A percentile compares a stretch with the other conserved stretches of the same genome.
Conservation (phyloP, 1,139 yeast genomes). For the Lodderomyces parapsilosis region DNA sequence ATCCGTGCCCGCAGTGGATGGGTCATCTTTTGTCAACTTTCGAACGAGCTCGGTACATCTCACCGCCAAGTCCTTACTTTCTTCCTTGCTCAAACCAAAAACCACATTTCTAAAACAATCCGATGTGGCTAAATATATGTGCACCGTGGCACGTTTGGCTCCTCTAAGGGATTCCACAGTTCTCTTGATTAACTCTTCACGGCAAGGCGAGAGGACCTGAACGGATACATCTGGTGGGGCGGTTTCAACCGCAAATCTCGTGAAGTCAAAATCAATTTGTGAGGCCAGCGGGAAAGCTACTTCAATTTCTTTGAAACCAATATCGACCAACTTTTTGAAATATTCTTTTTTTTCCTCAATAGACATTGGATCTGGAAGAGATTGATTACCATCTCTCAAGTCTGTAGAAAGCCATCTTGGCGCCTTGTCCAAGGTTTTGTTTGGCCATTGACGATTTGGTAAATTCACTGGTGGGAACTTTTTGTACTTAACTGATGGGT, state of each 20-base stretch:
- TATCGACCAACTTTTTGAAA: constrained; percentile 79
- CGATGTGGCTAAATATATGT: constrained; percentile 88
- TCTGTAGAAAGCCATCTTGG: constrained; percentile 98
- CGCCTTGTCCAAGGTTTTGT: constrained; percentile 66
- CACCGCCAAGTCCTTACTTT: constrained; percentile 77
- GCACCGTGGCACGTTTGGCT: constrained; percentile 87
- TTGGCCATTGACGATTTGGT: constrained; percentile 87
- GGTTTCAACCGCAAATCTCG: constrained; percentile 85
- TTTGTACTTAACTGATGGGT: constrained; percentile 77
- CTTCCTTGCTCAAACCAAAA: constrained; percentile 79
- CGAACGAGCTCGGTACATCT: constrained; percentile 80
- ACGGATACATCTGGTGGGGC: constrained; percentile 93
- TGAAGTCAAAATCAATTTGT: constrained; percentile 93
- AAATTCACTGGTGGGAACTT: constrained; percentile 66
- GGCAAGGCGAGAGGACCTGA: constrained; percentile 89
- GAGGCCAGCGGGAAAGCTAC: constrained; percentile 96
- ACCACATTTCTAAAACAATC: constrained; percentile 90
- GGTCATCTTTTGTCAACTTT: constrained; percentile 85
- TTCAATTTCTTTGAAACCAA: constrained; percentile 96
- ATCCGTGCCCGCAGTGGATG: constrained; percentile 62
- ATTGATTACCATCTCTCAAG: constrained; percentile 94
- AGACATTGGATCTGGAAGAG: constrained; percentile 96
- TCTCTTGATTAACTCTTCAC: constrained; percentile 84
- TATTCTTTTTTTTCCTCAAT: constrained; percentile 85
- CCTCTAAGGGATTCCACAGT: constrained; percentile 89